Conservation (phyloP, 108 stramenopile species). For the Stephanodiscus triporus region DNA sequence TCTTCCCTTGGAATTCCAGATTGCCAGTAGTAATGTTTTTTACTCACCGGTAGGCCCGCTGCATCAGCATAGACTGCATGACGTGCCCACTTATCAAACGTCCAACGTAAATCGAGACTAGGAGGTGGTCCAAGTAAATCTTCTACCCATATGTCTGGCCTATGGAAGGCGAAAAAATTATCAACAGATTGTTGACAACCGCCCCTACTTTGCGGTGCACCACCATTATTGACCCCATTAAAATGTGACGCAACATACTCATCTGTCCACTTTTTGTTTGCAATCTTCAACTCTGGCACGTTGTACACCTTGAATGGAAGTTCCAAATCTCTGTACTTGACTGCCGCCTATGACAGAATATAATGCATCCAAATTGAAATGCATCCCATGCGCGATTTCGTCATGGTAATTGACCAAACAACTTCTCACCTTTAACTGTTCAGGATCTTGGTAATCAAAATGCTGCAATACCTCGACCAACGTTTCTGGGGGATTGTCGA, state of each 20-base stretch:
- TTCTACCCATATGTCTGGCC: conserved; percentile 56
- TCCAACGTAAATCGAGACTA: conserved; percentile 70
- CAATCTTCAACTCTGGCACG: conserved; percentile 76
- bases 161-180: conserved; percentile 87
- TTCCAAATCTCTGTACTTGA: conserved; percentile 70
- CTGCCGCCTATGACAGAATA: conserved; percentile 45
- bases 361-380: neutral
- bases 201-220: conserved; percentile 47
- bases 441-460: conserved; percentile 73
- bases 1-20: conserved; percentile 69
- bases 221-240: conserved; percentile 31
- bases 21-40: conserved; percentile 86
- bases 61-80: conserved; percentile 84
- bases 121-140: conserved; percentile 69
- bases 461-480: conserved; percentile 70
- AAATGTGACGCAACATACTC: conserved; percentile 76
- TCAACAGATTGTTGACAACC: conserved; percentile 69
- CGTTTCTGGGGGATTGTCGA: conserved; percentile 64
- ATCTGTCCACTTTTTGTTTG: conserved; percentile 80
- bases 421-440: conserved; percentile 51
- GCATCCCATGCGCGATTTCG: neutral
- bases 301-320: conserved; percentile 85
- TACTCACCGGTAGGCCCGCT: conserved; percentile 47
- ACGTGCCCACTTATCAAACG: conserved; percentile 68
- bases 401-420: neutral